phyloP scores from a whole-genome alignment of 768 basidiomycete species.

The Scleroderma bovista region DNA sequence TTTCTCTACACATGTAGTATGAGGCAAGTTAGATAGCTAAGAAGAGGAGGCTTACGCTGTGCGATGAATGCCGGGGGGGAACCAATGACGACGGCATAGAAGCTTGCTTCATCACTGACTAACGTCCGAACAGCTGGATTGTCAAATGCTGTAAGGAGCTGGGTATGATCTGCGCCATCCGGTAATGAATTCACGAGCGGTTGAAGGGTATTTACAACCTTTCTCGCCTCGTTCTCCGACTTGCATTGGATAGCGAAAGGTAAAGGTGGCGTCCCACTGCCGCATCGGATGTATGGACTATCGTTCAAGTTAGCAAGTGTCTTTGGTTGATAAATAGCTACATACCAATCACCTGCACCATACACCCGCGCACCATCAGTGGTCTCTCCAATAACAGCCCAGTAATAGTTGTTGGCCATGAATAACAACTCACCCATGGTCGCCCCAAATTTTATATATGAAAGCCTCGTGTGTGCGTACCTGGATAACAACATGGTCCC shows the following conservation, averaged over 20 bases:
- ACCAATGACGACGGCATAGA: not conserved
- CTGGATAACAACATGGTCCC: too few relatives aligned
- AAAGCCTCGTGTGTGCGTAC: too few relatives aligned
- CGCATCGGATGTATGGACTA: not conserved
- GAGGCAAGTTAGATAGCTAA: not conserved
- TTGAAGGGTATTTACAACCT: not conserved
- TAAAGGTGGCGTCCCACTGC: not conserved
- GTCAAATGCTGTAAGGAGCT: not conserved
- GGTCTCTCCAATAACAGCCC: not conserved
- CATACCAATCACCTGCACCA: not conserved
- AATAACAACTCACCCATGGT: not conserved
- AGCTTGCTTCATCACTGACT: not conserved
- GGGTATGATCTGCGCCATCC: not conserved
- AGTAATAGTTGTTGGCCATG: not conserved
- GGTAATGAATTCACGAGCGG: not conserved
- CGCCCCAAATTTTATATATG: not conserved
- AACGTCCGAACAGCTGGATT: not conserved
- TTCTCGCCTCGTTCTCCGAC: not conserved
- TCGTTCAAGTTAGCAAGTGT: not conserved
- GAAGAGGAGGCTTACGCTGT: not conserved
- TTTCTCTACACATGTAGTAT: not conserved
- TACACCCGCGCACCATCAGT: not conserved
- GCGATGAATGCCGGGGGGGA: not conserved
- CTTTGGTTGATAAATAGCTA: not conserved
- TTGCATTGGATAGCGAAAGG: not conserved